Evolutionary conservation across 306 rosid genomes (phyloP).

Genomic region (Morella rubra): DNA sequence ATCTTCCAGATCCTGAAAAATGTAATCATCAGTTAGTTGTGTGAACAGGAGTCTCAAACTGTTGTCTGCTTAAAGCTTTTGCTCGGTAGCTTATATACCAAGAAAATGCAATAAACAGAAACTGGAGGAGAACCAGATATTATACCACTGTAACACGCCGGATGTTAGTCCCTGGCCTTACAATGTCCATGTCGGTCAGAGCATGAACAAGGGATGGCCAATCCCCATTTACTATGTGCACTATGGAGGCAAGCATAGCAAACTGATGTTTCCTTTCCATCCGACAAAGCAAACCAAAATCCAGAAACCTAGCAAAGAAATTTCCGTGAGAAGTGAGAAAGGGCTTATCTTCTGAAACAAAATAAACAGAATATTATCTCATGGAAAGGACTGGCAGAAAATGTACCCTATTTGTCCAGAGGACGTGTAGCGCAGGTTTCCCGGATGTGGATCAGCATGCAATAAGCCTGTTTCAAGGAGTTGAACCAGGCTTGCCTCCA

Average conservation of each 20-base stretch:
- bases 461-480: conserved; percentile 95
- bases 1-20: conserved; percentile 86
- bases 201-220: conserved; percentile 85
- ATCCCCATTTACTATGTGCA: conserved; percentile 95
- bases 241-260: conserved; percentile 96
- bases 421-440: conserved; percentile 86
- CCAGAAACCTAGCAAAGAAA: conserved; percentile 67
- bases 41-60: conserved; percentile 23
- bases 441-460: conserved; percentile 99
- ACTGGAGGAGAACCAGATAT: conserved; percentile 25
- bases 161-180: conserved; percentile 80
- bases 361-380: conserved; percentile 23
- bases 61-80: neutral
- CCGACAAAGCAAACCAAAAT: conserved; percentile 96
- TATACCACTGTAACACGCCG: conserved; percentile 73
- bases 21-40: conserved; percentile 21
- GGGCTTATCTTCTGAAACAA: conserved; percentile 12
- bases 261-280: conserved; percentile 89
- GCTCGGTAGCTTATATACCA: neutral
- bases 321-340: conserved; percentile 17
- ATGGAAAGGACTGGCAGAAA: conserved; percentile 11
- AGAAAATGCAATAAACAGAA: conserved; percentile 12
- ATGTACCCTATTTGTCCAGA: conserved; percentile 85
- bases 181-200: conserved; percentile 80
- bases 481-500: conserved; percentile 84